phyloP scores from a whole-genome alignment of 176 grass and related monocot species.

The Microstegium vimineum region DNA sequence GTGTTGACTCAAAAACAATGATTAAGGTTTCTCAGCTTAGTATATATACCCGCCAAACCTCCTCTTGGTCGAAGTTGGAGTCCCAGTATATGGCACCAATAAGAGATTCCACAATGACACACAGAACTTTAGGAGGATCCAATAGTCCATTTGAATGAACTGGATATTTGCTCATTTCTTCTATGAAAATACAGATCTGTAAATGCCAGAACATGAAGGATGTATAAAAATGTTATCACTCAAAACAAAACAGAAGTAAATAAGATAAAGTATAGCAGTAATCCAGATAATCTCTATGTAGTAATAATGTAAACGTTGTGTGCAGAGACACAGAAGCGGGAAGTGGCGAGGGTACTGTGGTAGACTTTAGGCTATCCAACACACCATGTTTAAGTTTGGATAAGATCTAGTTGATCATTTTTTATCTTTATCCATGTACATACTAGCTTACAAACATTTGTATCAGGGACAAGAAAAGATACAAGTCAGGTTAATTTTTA shows the following conservation, averaged over 20 bases:
- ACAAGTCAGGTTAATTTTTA: not conserved
- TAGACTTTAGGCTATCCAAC: not conserved
- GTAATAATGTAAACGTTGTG: not conserved
- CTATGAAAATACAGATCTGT: conserved; percentile 51
- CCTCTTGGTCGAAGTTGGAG: conserved; percentile 46
- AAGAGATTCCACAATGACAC: conserved; percentile 65
- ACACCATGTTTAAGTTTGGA: too few relatives aligned
- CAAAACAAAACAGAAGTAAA: not conserved
- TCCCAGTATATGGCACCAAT: conserved; percentile 60
- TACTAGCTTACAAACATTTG: not conserved
- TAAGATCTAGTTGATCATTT: too few relatives aligned
- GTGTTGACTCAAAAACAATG: not conserved
- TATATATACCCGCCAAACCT: conserved; percentile 50
- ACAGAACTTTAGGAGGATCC: conserved; percentile 55
- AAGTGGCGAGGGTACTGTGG: too few relatives aligned
- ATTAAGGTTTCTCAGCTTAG: not conserved
- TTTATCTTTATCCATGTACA: conserved; percentile 1
- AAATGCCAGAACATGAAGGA: conserved; percentile 3
- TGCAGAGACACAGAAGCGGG: too few relatives aligned
- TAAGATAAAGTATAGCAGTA: not conserved
- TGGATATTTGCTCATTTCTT: conserved; percentile 45
- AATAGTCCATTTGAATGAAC: conserved; percentile 62
- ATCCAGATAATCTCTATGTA: not conserved
- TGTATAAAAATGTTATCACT: not conserved
- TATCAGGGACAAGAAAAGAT: not conserved